A percentile compares a stretch with the other conserved stretches of the same genome.
Evolutionary conservation across 352 stramenopile species (phyloP).

Genomic region (Thraustochytrium sp.): DNA sequence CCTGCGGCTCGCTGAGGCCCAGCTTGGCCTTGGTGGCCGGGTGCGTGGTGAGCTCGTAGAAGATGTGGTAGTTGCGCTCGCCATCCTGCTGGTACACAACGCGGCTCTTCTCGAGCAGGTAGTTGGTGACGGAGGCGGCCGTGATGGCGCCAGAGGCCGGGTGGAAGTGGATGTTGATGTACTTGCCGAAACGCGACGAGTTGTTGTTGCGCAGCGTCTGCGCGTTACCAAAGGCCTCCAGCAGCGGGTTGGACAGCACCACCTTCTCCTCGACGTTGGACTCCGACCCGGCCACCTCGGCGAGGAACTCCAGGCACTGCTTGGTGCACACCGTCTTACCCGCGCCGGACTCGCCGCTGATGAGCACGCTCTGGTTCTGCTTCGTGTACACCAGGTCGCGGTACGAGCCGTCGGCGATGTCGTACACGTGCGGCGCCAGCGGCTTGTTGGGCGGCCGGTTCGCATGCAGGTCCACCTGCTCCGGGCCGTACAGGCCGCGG

Average conservation of each 20-base stretch:
- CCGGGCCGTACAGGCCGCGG: slow-evolving; percentile 41
- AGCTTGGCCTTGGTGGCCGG: slow-evolving; percentile 4
- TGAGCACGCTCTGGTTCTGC: slow-evolving; percentile 82
- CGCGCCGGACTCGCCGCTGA: slow-evolving; percentile 82
- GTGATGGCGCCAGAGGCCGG: slow-evolving; percentile 58
- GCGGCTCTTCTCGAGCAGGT: slow-evolving; percentile 81
- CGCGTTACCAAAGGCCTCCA: slow-evolving; percentile 97
- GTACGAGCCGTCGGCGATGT: slow-evolving; percentile 78
- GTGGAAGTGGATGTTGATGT: slow-evolving; percentile 92
- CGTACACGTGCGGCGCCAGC: slow-evolving; percentile 79
- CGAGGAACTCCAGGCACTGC: slow-evolving; percentile 89
- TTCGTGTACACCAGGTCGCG: slow-evolving; percentile 62
- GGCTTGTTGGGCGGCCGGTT: slow-evolving; percentile 57
- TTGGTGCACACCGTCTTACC: slow-evolving; percentile 96
- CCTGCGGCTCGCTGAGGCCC: neutral
- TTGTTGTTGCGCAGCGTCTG: slow-evolving; percentile 95
- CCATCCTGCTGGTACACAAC: slow-evolving; percentile 68
- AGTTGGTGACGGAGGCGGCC: slow-evolving; percentile 77
- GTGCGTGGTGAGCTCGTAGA: slow-evolving; percentile 67
- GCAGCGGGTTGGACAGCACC: slow-evolving; percentile 92
- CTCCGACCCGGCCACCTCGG: slow-evolving; percentile 62
- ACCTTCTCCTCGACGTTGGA: slow-evolving; percentile 62
- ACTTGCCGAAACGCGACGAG: slow-evolving; percentile 90
- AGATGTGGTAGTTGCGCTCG: slow-evolving; percentile 86
- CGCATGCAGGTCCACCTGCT: slow-evolving; percentile 53